phyloP scores from a whole-genome alignment of 2,329 filamentous ascomycete genomes.

The Arthrobotrys musiformis region DNA sequence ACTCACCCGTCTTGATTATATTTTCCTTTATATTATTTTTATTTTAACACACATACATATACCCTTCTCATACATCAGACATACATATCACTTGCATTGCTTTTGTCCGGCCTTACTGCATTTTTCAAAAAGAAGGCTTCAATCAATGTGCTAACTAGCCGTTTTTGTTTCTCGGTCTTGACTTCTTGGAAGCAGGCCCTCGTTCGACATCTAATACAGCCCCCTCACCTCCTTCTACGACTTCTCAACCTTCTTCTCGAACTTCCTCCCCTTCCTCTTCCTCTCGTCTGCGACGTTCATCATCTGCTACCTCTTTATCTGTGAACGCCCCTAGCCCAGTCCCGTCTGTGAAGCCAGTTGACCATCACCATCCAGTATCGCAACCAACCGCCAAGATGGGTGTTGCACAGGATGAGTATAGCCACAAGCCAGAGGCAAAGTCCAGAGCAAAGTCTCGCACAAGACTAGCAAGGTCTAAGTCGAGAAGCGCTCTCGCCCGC shows the following conservation, averaged over 20 bases:
- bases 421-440: conserved; percentile 42
- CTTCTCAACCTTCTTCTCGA: conserved; percentile 54
- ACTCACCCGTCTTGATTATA: conserved; percentile 21
- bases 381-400: conserved; percentile 50
- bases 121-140: conserved; percentile 19
- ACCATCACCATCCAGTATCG: conserved; percentile 31
- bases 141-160: conserved; percentile 55
- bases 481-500: conserved; percentile 45
- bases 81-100: conserved; percentile 54
- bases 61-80: conserved; percentile 36
- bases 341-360: conserved; percentile 36
- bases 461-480: conserved; percentile 51
- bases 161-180: conserved; percentile 41
- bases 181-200: conserved; percentile 19
- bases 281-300: conserved; percentile 49
- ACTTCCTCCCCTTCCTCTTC: conserved; percentile 34
- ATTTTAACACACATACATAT: conserved; percentile 13
- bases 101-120: conserved; percentile 43
- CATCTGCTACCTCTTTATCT: conserved; percentile 43
- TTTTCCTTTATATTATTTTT: too few relatives aligned
- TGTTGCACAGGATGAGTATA: conserved; percentile 53
- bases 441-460: conserved; percentile 51
- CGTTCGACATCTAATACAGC: conserved; percentile 54
- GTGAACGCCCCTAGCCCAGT: conserved; percentile 27
- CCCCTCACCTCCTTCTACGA: conserved; percentile 41